phyloP scores from a whole-genome alignment of 805 yeast genomes.

The Kluyveromyces aestuarii region DNA sequence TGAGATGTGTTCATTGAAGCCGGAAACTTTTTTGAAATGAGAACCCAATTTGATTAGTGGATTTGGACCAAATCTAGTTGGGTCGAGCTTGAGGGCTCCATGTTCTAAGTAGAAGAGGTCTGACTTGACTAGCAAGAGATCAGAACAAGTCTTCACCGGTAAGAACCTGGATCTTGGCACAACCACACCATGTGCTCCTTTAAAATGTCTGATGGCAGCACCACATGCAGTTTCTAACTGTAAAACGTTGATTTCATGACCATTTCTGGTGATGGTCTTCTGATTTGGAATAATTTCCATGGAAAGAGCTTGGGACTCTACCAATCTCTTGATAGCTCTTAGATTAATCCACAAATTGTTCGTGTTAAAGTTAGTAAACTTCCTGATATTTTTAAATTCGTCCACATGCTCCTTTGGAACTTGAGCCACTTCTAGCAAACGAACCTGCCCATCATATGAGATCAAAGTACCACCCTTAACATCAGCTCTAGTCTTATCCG shows the following conservation, averaged over 20 bases:
- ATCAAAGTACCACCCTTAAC: slow-evolving; percentile 99
- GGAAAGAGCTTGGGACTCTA: slow-evolving; percentile 71
- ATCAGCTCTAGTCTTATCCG: slow-evolving; percentile 98
- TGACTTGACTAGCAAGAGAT: slow-evolving; percentile 86
- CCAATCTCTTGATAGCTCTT: slow-evolving; percentile 86
- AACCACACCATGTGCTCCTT: slow-evolving; percentile 93
- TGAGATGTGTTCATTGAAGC: slow-evolving; percentile 81
- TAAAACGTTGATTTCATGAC: slow-evolving; percentile 76
- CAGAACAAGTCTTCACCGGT: slow-evolving; percentile 97
- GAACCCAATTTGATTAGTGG: slow-evolving; percentile 95
- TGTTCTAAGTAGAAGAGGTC: slow-evolving; percentile 86
- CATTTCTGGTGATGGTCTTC: slow-evolving; percentile 66
- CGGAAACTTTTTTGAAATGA: slow-evolving; percentile 90
- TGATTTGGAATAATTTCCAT: slow-evolving; percentile 94
- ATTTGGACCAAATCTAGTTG: slow-evolving; percentile 78
- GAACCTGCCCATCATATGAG: slow-evolving; percentile 88
- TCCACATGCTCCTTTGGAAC: slow-evolving; percentile 98
- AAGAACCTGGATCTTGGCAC: slow-evolving; percentile 97
- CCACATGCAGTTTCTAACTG: slow-evolving; percentile 99
- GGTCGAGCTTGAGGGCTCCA: slow-evolving; percentile 80
- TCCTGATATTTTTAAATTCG: slow-evolving; percentile 95
- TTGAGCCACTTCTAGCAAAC: slow-evolving; percentile 94
- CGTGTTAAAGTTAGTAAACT: slow-evolving; percentile 96
- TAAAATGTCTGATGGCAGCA: slow-evolving; percentile 95
- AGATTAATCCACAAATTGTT: slow-evolving; percentile 96